Evolutionary conservation across 257 asterid genomes (phyloP).

Genomic region (Buddleja alternifolia): DNA sequence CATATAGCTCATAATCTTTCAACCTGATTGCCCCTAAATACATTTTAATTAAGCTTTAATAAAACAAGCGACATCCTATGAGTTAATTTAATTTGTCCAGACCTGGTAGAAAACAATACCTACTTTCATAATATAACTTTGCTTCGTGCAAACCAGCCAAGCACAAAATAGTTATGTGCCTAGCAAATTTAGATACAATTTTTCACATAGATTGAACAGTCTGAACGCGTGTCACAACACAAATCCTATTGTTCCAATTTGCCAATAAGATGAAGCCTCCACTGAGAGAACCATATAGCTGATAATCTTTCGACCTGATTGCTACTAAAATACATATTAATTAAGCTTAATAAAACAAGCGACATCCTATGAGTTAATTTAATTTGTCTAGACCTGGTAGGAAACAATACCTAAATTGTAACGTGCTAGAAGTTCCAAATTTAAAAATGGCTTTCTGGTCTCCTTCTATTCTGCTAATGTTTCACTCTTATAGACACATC

Average conservation of each 20-base stretch:
- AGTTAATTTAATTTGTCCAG: no score
- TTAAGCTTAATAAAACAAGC: not conserved
- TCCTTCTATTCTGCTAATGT: constrained; percentile 7
- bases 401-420: no score
- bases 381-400: no score
- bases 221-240: not conserved
- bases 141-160: not conserved
- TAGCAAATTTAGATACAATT: not conserved
- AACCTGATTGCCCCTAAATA: not conserved
- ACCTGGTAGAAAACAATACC: no score
- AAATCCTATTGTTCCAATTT: not conserved
- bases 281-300: not conserved
- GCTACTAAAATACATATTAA: not conserved
- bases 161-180: not conserved
- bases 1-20: not conserved
- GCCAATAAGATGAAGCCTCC: not conserved
- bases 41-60: not conserved
- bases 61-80: not conserved
- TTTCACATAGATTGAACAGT: not conserved
- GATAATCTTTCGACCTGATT: not conserved
- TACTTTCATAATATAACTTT: not conserved
- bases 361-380: no score
- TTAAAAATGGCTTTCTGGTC: not conserved
- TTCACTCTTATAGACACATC: not conserved
- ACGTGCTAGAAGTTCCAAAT: not conserved